Conservation (phyloP, 306 rosid genomes). For the Pterocarpus macrocarpus region DNA sequence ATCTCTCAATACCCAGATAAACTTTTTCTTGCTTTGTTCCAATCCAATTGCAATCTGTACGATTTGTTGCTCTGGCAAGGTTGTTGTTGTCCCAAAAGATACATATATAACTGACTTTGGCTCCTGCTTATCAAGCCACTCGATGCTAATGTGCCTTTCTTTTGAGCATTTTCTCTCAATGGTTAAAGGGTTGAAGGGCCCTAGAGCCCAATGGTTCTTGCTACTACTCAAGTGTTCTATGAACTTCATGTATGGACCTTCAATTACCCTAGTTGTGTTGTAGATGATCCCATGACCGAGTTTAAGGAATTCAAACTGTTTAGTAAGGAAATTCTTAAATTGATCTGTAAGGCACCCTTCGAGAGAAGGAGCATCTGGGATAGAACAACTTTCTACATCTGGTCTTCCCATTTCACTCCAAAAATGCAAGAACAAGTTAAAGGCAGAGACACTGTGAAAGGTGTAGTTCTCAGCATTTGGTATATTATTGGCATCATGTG, state of each 20-base stretch:
- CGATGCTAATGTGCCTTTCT: constrained; percentile 38
- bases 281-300: constrained; percentile 50
- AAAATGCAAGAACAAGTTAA: constrained; percentile 11
- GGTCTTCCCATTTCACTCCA: constrained; percentile 40
- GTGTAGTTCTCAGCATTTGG: constrained; percentile 60
- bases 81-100: constrained; percentile 73
- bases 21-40: constrained; percentile 58
- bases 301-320: constrained; percentile 23
- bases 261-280: constrained; percentile 59
- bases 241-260: constrained; percentile 53
- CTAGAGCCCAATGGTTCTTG: constrained; percentile 65
- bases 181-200: constrained; percentile 63
- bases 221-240: constrained; percentile 19
- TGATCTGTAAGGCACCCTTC: constrained; percentile 55
- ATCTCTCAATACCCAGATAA: constrained; percentile 62
- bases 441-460: constrained; percentile 61
- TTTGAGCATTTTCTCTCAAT: constrained; percentile 32
- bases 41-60: constrained; percentile 65
- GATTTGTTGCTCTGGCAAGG: constrained; percentile 53
- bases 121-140: constrained; percentile 51
- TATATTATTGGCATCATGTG: constrained; percentile 54
- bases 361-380: constrained; percentile 51
- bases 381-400: background rate
- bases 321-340: constrained; percentile 27
- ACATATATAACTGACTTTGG: constrained; percentile 63